Conservation (phyloP, 495 filamentous ascomycete species). For the Neurospora sp. region DNA sequence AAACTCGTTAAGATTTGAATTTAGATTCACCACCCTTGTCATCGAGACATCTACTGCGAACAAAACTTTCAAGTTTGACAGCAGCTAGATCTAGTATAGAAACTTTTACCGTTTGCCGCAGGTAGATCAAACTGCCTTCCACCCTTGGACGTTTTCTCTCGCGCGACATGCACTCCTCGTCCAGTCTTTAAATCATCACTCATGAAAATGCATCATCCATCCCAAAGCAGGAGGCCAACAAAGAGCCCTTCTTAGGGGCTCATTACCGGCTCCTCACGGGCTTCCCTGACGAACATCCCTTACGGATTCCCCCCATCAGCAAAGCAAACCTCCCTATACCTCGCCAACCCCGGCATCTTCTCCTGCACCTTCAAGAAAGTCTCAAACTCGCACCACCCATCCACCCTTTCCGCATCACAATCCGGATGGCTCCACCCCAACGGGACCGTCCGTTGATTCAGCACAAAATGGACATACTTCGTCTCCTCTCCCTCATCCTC, state of each 20-base stretch:
- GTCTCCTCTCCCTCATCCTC: constrained; percentile 28
- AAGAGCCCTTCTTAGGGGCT: too few species aligned
- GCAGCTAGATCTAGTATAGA: not conserved
- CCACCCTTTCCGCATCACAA: constrained; percentile 44
- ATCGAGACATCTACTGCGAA: not conserved
- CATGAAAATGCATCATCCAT: too few species aligned
- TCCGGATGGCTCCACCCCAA: constrained; percentile 43
- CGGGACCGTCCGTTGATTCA: constrained; percentile 54
- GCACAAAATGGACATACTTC: constrained; percentile 52
- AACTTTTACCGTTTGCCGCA: not conserved
- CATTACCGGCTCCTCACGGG: too few species aligned
- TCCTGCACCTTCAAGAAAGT: constrained; percentile 45
- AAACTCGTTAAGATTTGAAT: not conserved
- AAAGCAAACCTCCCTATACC: constrained; percentile 46
- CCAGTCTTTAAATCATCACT: too few species aligned
- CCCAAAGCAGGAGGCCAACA: too few species aligned
- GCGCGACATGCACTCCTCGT: not conserved
- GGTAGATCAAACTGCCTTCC: not conserved
- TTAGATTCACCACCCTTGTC: not conserved
- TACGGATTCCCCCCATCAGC: constrained; percentile 36
- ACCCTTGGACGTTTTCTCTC: not conserved
- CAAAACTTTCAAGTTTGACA: not conserved
- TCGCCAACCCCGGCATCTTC: constrained; percentile 31
- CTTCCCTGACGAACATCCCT: constrained; percentile 20
- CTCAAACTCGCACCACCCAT: constrained; percentile 55